phyloP scores from a whole-genome alignment of 768 basidiomycete species.

The Pleurotus citrinopileatus region DNA sequence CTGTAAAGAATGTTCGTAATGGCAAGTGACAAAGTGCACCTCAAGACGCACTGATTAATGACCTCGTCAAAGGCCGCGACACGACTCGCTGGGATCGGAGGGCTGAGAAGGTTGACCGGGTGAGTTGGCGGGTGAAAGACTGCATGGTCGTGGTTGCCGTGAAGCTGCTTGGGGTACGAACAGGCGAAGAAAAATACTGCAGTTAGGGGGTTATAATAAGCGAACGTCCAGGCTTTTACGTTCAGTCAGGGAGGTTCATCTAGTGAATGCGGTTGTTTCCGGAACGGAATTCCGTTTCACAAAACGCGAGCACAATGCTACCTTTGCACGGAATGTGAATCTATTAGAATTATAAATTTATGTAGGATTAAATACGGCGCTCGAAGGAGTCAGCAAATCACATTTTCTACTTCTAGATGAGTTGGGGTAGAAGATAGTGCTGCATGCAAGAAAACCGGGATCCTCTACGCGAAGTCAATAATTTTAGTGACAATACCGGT shows the following conservation, averaged over 20 bases:
- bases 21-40: constrained; percentile 3
- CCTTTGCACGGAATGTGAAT: not conserved
- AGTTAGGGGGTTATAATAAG: too few species aligned
- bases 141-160: constrained; percentile 14
- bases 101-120: constrained; percentile 17
- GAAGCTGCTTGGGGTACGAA: not conserved
- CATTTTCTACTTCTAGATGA: constrained; percentile 11
- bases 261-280: constrained; percentile 1
- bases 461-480: constrained; percentile 34
- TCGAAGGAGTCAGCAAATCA: not conserved
- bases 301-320: not conserved
- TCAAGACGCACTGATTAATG: constrained; percentile 56
- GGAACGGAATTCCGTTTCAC: not conserved
- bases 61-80: constrained; percentile 31
- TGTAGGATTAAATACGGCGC: constrained; percentile 1
- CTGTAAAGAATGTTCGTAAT: constrained; percentile 30
- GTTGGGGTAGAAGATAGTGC: constrained; percentile 13
- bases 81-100: constrained; percentile 23
- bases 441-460: not conserved
- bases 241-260: not conserved
- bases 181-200: not conserved
- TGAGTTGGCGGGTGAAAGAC: constrained; percentile 13
- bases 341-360: constrained; percentile 8
- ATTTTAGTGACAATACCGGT: constrained; percentile 94
- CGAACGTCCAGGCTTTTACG: constrained; percentile 1